A percentile compares a stretch with the other conserved stretches of the same genome.
phyloP scores from a whole-genome alignment of 306 rosid species.

The Abrus pulchellus region DNA sequence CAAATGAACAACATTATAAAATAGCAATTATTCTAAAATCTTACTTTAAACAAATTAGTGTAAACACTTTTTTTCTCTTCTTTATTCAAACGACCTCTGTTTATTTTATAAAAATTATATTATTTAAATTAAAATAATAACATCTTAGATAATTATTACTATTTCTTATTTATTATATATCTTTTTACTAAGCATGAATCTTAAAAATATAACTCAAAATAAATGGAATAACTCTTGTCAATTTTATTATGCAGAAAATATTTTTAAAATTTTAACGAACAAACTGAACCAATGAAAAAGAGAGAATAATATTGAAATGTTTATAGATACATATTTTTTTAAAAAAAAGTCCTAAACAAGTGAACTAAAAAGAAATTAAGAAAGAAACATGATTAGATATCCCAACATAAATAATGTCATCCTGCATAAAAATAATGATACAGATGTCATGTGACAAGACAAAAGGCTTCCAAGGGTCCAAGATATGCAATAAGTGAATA shows the following conservation, averaged over 20 bases:
- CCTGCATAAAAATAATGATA: conserved; percentile 37
- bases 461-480: not conserved
- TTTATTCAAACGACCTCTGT: no score
- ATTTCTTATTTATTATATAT: no score
- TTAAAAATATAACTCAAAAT: no score
- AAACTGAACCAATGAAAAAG: not conserved
- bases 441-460: conserved; percentile 43
- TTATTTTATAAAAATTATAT: no score
- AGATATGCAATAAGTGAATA: conserved; percentile 18
- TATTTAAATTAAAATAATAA: no score
- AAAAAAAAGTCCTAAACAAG: not conserved
- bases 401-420: conserved; percentile 44
- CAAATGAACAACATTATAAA: not conserved
- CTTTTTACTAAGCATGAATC: no score
- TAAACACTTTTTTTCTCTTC: not conserved
- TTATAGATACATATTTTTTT: no score
- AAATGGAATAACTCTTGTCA: no score
- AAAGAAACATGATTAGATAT: conserved; percentile 49
- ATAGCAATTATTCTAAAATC: not conserved
- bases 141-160: no score
- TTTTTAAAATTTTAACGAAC: not conserved
- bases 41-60: not conserved
- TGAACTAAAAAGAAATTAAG: conserved; percentile 4
- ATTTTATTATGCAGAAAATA: no score
- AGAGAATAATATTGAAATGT: conserved; percentile 22